Evolutionary conservation across 2,329 filamentous ascomycete species (phyloP).

Genomic region (Aureobasidium uvarum): DNA sequence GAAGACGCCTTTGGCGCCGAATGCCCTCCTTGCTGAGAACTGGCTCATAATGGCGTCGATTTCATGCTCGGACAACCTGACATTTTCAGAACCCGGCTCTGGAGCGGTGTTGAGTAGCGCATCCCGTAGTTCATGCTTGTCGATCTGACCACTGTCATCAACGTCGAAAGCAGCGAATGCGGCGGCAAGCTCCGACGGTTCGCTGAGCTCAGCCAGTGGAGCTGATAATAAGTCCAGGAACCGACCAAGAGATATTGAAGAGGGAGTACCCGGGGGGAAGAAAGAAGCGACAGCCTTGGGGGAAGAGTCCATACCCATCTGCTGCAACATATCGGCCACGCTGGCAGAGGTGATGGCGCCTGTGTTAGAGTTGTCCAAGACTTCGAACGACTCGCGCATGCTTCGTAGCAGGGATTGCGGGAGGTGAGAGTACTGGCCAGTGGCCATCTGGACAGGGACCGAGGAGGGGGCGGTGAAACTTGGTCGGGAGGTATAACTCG

Average conservation of each 20-base stretch:
- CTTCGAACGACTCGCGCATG: slow-evolving; percentile 89
- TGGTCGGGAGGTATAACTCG: neutral
- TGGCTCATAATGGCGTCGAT: slow-evolving; percentile 84
- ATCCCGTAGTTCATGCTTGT: slow-evolving; percentile 76
- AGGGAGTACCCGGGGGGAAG: slow-evolving; percentile 63
- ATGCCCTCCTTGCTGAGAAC: slow-evolving; percentile 79
- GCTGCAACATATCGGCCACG: slow-evolving; percentile 80
- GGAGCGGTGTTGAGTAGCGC: slow-evolving; percentile 79
- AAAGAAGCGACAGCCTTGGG: slow-evolving; percentile 71
- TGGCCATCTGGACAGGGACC: slow-evolving; percentile 34
- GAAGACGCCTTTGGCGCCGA: slow-evolving; percentile 60
- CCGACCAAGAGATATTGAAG: slow-evolving; percentile 76
- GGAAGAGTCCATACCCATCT: slow-evolving; percentile 75
- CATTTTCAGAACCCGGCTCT: slow-evolving; percentile 63
- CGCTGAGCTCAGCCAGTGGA: slow-evolving; percentile 70
- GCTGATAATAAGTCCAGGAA: slow-evolving; percentile 82
- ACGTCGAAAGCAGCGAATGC: slow-evolving; percentile 96
- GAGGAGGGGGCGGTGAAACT: slow-evolving; percentile 22
- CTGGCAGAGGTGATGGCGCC: slow-evolving; percentile 79
- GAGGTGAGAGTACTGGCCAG: slow-evolving; percentile 66
- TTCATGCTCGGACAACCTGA: slow-evolving; percentile 65
- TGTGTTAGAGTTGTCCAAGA: slow-evolving; percentile 85
- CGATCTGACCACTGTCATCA: slow-evolving; percentile 90
- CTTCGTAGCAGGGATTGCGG: slow-evolving; percentile 80
- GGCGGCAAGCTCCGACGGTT: slow-evolving; percentile 75